These are phyloP conservation scores for Paecilomyces variotii DNA, from an alignment of 2,329 filamentous ascomycete species.

Conservation along the genomic window DNA sequence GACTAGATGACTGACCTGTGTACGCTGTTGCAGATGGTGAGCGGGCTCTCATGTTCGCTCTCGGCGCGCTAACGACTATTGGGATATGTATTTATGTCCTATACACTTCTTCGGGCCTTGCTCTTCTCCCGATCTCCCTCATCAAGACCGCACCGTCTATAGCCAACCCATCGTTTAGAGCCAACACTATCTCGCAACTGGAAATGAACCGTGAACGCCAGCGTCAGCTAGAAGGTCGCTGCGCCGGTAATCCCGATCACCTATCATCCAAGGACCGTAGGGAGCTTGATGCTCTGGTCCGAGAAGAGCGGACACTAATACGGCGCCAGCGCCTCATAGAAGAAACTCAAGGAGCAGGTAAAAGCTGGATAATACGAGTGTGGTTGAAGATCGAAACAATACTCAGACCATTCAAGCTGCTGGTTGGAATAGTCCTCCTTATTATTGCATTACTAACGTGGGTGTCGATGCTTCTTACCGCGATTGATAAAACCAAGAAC, in stretches of 20 bases:
- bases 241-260: conserved; percentile 63
- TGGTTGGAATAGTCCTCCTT: conserved; percentile 73
- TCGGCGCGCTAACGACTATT: conserved; percentile 80
- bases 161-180: conserved; percentile 70
- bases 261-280: conserved; percentile 79
- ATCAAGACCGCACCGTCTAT: conserved; percentile 87
- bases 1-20: conserved; percentile 2
- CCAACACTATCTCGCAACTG: conserved; percentile 69
- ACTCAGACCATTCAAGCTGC: conserved; percentile 79
- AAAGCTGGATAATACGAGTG: conserved; percentile 60
- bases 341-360: conserved; percentile 59
- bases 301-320: conserved; percentile 87
- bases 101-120: conserved; percentile 83
- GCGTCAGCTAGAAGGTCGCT: conserved; percentile 80
- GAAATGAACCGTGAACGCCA: conserved; percentile 87
- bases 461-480: conserved; percentile 89
- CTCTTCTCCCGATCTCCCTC: conserved; percentile 77
- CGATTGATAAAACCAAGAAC: conserved; percentile 93
- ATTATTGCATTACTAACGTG: conserved; percentile 68
- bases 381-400: conserved; percentile 78
- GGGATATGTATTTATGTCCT: conserved; percentile 79
- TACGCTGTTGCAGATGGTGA: conserved; percentile 57
- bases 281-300: conserved; percentile 76
- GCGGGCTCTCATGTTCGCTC: conserved; percentile 79
- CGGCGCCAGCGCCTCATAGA: conserved; percentile 80